Conservation (phyloP, 225 moss, liverwort and hornwort genomes). For the Neckera pumila region DNA sequence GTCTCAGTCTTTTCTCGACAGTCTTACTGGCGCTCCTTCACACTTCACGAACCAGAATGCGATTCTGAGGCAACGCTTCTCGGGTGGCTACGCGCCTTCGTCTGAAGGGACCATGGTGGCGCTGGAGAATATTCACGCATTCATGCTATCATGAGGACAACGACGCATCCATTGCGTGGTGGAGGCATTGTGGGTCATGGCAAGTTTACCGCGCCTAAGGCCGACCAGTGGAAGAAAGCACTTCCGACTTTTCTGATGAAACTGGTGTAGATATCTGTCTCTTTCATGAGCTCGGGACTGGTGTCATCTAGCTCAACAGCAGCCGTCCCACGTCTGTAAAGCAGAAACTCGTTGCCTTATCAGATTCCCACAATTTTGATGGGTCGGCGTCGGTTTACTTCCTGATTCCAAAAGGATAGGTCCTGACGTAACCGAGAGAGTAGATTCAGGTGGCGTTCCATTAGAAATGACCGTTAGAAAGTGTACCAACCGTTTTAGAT, state of each 20-base stretch:
- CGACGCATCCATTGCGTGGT: not conserved
- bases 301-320: not conserved
- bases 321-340: slow-evolving; percentile 7
- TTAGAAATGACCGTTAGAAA: not conserved
- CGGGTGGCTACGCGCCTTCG: slow-evolving; percentile 11
- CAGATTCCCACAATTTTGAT: slow-evolving; percentile 34
- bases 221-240: slow-evolving; percentile 19
- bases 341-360: slow-evolving; percentile 1
- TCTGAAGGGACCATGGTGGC: slow-evolving; percentile 50
- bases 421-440: slow-evolving; percentile 7
- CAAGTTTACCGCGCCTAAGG: not conserved
- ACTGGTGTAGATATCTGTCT: not conserved
- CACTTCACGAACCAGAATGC: slow-evolving; percentile 12
- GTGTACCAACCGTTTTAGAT: not conserved
- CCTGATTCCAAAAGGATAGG: slow-evolving; percentile 1
- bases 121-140: slow-evolving; percentile 44
- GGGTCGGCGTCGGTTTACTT: slow-evolving; percentile 5
- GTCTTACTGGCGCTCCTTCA: not conserved
- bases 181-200: slow-evolving; percentile 5
- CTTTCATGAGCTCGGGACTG: not conserved
- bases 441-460: not conserved
- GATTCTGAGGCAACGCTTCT: slow-evolving; percentile 27
- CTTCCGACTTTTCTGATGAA: slow-evolving; percentile 13
- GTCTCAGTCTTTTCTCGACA: slow-evolving; percentile 33
- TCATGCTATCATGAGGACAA: slow-evolving; percentile 26